These are phyloP conservation scores for Saprolegnia parasitica DNA, from an alignment of 352 stramenopile genomes.

Conservation along the genomic window DNA sequence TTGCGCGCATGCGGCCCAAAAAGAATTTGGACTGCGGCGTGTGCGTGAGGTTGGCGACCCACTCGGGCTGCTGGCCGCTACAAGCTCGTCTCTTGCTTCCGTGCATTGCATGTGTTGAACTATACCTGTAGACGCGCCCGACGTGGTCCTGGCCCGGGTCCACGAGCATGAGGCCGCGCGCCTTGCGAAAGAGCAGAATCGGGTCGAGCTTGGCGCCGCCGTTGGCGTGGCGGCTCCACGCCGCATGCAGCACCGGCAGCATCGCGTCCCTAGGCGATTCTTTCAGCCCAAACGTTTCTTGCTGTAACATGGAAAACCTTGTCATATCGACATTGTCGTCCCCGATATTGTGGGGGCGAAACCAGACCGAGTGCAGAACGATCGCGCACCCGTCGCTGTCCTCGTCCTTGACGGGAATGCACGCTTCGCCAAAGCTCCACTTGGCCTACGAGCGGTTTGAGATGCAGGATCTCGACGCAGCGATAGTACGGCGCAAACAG, in stretches of 20 bases:
- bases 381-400: slow-evolving; percentile 49
- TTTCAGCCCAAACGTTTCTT: background rate
- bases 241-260: background rate
- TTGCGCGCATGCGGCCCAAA: slow-evolving; percentile 59
- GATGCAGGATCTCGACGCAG: no score
- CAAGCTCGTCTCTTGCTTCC: background rate
- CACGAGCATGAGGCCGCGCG: slow-evolving; percentile 62
- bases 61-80: slow-evolving; percentile 64
- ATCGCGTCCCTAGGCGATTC: background rate
- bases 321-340: slow-evolving; percentile 1
- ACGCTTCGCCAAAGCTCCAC: slow-evolving; percentile 72
- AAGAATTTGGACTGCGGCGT: slow-evolving; percentile 68
- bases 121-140: slow-evolving; percentile 48
- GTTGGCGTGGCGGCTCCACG: background rate
- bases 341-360: slow-evolving; percentile 20
- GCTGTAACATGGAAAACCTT: no score
- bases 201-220: slow-evolving; percentile 31
- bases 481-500: slow-evolving; percentile 48
- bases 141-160: slow-evolving; percentile 72
- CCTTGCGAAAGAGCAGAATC: slow-evolving; percentile 74
- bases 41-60: slow-evolving; percentile 43
- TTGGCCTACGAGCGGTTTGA: slow-evolving; percentile 36
- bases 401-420: slow-evolving; percentile 60
- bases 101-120: background rate
- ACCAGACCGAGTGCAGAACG: slow-evolving; percentile 66